Conservation (phyloP, 1,139 yeast genomes). For the Komagataea norvegica region DNA sequence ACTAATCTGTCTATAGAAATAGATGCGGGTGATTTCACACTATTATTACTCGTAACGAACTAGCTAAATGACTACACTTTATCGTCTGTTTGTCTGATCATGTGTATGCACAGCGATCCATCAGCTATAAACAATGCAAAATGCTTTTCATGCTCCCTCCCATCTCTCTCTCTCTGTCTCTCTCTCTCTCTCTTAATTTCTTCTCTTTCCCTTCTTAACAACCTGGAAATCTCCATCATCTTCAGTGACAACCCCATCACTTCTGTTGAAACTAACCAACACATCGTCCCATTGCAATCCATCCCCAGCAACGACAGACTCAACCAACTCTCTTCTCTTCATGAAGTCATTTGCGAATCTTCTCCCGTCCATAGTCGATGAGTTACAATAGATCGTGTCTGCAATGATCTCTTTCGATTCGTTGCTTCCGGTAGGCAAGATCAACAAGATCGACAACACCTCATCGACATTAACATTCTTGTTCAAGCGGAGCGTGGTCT, state of each 20-base stretch:
- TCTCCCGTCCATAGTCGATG: constrained; percentile 92
- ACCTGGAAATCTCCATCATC: constrained; percentile 85
- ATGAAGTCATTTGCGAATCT: constrained; percentile 88
- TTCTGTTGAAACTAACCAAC: constrained; percentile 39
- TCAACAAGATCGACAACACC: constrained; percentile 71
- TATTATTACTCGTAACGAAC: no score
- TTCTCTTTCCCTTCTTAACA: constrained; percentile 55
- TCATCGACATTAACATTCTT: constrained; percentile 72
- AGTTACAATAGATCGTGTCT: constrained; percentile 86
- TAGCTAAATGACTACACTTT: no score
- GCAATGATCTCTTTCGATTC: constrained; percentile 85
- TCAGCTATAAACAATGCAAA: neutral
- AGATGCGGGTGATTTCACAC: no score
- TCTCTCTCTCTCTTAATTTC: constrained; percentile 24
- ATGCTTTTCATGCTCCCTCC: neutral
- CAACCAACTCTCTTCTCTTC: constrained; percentile 70
- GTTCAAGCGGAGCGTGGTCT: constrained; percentile 67
- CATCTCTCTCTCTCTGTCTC: no score
- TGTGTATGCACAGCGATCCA: neutral
- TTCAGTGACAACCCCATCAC: constrained; percentile 49
- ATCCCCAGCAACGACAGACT: constrained; percentile 46
- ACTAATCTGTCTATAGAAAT: no score
- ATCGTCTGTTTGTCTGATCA: neutral
- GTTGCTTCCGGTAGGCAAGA: constrained; percentile 59
- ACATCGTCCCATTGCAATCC: constrained; percentile 69